Percentiles rank a stretch among this genome's conserved stretches.
These are phyloP conservation scores for Cordyceps fumosorosea DNA, from an alignment of 2,329 filamentous ascomycete genomes.

Conservation along the genomic window DNA sequence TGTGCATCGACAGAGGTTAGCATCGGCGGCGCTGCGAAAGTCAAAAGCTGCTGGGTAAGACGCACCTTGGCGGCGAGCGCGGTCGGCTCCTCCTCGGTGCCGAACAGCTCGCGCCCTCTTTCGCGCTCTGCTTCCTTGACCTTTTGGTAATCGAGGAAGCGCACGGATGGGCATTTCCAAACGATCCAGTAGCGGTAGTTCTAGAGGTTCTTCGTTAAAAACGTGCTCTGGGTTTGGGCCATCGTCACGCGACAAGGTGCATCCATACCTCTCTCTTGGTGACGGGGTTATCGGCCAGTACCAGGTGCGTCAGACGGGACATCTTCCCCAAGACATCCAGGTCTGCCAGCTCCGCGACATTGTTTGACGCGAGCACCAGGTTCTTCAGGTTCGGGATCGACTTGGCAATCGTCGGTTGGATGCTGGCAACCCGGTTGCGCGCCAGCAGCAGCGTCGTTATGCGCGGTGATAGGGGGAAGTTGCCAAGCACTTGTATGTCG, in stretches of 20 bases:
- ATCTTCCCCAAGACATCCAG: slow-evolving; percentile 72
- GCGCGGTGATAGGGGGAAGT: slow-evolving; percentile 87
- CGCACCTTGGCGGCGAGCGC: slow-evolving; percentile 66
- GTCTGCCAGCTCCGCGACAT: slow-evolving; percentile 76
- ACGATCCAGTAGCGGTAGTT: slow-evolving; percentile 90
- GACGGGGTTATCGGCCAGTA: slow-evolving; percentile 81
- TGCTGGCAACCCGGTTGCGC: slow-evolving; percentile 77
- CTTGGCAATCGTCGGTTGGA: slow-evolving; percentile 68
- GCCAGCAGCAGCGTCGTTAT: slow-evolving; percentile 82
- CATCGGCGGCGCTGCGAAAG: no score
- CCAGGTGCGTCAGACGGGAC: slow-evolving; percentile 67
- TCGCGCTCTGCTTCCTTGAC: slow-evolving; percentile 80
- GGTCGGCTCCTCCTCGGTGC: slow-evolving; percentile 69
- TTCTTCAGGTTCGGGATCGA: slow-evolving; percentile 77
- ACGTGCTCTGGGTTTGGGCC: no score
- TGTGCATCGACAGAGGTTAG: neutral
- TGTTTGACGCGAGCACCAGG: slow-evolving; percentile 77
- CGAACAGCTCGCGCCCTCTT: slow-evolving; percentile 75
- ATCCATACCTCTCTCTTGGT: slow-evolving; percentile 78
- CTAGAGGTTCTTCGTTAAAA: slow-evolving; percentile 39
- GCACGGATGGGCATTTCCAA: slow-evolving; percentile 75
- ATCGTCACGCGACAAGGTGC: neutral
- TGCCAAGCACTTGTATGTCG: slow-evolving; percentile 80
- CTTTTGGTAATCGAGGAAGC: slow-evolving; percentile 89
- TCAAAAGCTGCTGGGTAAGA: neutral